Conservation (phyloP, 345 rosid species). For the Citrus trifoliata region DNA sequence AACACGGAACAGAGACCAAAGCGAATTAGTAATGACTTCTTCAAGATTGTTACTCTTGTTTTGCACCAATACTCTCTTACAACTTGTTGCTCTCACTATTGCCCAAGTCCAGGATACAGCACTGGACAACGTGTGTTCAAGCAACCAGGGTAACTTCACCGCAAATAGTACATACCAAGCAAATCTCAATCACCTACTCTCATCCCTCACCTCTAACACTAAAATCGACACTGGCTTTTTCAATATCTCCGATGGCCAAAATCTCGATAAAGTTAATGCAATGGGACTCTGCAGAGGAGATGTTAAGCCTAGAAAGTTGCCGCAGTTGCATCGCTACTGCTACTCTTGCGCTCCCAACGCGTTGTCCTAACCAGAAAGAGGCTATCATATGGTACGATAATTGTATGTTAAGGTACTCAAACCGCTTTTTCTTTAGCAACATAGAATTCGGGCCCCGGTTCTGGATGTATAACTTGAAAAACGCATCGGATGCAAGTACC, state of each 20-base stretch:
- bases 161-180: slow-evolving; percentile 24
- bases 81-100: neutral
- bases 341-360: slow-evolving; percentile 11
- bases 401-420: slow-evolving; percentile 43
- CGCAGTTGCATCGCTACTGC: slow-evolving; percentile 29
- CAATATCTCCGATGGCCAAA: slow-evolving; percentile 24
- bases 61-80: neutral
- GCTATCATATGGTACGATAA: slow-evolving; percentile 32
- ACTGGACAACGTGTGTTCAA: neutral
- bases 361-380: slow-evolving; percentile 24
- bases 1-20: neutral
- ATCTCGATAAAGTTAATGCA: slow-evolving; percentile 25
- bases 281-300: slow-evolving; percentile 44
- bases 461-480: neutral
- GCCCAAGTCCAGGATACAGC: neutral
- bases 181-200: slow-evolving; percentile 30
- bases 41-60: neutral
- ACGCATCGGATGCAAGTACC: neutral
- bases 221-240: slow-evolving; percentile 24
- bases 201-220: slow-evolving; percentile 24
- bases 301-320: slow-evolving; percentile 25
- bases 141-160: slow-evolving; percentile 37
- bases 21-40: neutral
- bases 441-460: slow-evolving; percentile 14
- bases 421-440: slow-evolving; percentile 17